Base-by-base conservation (phyloP, 2,329 filamentous ascomycete genomes). In the Penicillium sp. region DNA sequence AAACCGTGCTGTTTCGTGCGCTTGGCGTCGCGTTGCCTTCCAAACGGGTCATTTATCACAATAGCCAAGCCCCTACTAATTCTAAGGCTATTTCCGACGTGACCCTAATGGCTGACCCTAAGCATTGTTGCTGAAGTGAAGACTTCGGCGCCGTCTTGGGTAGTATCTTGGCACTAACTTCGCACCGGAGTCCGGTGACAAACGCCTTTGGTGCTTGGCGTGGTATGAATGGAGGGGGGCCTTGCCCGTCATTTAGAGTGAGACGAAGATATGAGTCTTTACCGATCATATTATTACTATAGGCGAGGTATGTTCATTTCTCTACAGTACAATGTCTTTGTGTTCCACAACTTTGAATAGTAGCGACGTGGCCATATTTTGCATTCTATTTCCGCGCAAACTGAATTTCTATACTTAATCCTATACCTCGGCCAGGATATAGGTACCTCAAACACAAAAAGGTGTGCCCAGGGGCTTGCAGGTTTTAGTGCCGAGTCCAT, bases 151-250 rank as follows among this genome's bases (percentile, higher is more conserved):
- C 48, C 48, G 48, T 57, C 57, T 57, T 56, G 45, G 56, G 55
- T 57, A 17, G 53, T 55, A 58, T 56, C 49, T 57, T 57, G 56
- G 55, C 55, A 19, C 41, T 56, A 54, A 51, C 49, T 57, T 57
- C 55, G 55, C 55, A 21, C 45, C 55, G 55, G 56, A 57, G 49
- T 58, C 56, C 56, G 54, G 43, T n/a, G 42, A 38, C 15, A 37
- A 41, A 44, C 39, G 28, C 51, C 53, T 49, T 39, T 17, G 39
- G 43, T 45, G 41, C 51, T 58, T 57, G 56, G 54, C 52, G 42
- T 32, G 29, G 29, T 32, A 34, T 45, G 29, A 19, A 35, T 12
- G 37, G 28, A 28, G 21, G 28, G 19, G 17, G 17, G 17, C 17
- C 8, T 1, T 40, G 3, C 15, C 19, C 12, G 24, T 28, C 31